Percentiles rank a stretch among this genome's conserved stretches.
phyloP scores from a whole-genome alignment of 345 rosid genomes.

The Sisymbrium altissimum region DNA sequence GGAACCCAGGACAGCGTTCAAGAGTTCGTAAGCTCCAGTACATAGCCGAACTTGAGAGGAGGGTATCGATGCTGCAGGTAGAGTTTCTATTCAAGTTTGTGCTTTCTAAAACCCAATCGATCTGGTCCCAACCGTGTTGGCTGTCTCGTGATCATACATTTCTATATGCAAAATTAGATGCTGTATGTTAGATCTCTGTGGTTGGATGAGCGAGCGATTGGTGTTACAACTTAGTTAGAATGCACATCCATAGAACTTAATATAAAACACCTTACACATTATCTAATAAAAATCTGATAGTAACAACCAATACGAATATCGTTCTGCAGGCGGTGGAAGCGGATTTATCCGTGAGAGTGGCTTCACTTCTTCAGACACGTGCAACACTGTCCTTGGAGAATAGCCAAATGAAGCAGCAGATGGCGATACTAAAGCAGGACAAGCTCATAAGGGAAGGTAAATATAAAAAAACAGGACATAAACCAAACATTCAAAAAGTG shows the following conservation, averaged over 20 bases:
- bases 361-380: conserved; percentile 56
- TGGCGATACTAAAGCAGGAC: conserved; percentile 49
- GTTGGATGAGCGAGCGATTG: neutral
- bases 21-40: conserved; percentile 83
- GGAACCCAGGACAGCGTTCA: conserved; percentile 78
- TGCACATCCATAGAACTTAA: neutral
- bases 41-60: conserved; percentile 79
- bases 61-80: conserved; percentile 65
- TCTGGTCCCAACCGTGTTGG: neutral
- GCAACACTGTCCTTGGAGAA: conserved; percentile 60
- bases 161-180: neutral
- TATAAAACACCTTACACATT: neutral
- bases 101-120: neutral
- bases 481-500: neutral
- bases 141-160: neutral
- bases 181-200: conserved; percentile 3
- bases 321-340: conserved; percentile 52
- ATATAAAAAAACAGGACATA: neutral
- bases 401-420: conserved; percentile 56
- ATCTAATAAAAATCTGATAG: neutral
- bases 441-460: conserved; percentile 59
- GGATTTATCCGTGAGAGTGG: conserved; percentile 53
- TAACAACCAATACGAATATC: conserved; percentile 1
- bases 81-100: conserved; percentile 4
- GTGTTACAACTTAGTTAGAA: conserved; percentile 13